Evolutionary conservation across 2,329 filamentous ascomycete genomes (phyloP), one percentile per base, ranked within the genome.

Genomic region (Huntiella moniliformis): DNA sequence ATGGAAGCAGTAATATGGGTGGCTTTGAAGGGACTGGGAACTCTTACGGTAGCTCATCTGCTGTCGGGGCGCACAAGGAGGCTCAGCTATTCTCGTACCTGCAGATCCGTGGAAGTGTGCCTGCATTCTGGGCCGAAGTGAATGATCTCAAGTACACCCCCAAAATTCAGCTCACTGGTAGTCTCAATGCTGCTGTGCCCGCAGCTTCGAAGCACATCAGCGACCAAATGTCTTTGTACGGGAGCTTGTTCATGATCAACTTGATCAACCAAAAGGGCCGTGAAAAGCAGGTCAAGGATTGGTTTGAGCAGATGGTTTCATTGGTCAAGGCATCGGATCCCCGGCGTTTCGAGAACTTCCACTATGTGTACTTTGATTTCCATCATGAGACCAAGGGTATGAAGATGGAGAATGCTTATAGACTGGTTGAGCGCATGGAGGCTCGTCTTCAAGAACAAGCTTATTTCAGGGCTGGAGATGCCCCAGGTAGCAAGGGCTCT

Each of bases 301-400:
- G 88, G 1, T 98, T 96, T 59, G 91, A 98, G 63, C 73, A 92
- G 57, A 76, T 96, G 67, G 79, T 95, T 44, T 73, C 83, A 55
- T 69, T 74, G 43, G 68, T 96, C 11, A 70, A 86, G 74, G 94
- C 51, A 82, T 94, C 57, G 67, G 67, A 55, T 64, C 73, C 39
- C 66, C 66, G 41, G 51, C 68, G 77, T 52, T 82, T 82, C 60
- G 87, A 95, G 60, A 79, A 79, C 38, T 66, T 98, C 38, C 88
- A 98, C 64, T 98, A 98, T 61, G 65, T 96, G 55, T 98, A 96
- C 66, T 98, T 98, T 58, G 91, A 98, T 64, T 98, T 92, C 61
- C 92, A 98, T 66, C 86, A 80, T 57, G 91, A 98, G 64, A 98
- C 92, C 42, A 95, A 95, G 63, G 88, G 88, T 34, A 70, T 95